Evolutionary conservation across 169 alveolate genomes (phyloP), one percentile per base, ranked within the genome.

Genomic region (Toxoplasma gondii): DNA sequence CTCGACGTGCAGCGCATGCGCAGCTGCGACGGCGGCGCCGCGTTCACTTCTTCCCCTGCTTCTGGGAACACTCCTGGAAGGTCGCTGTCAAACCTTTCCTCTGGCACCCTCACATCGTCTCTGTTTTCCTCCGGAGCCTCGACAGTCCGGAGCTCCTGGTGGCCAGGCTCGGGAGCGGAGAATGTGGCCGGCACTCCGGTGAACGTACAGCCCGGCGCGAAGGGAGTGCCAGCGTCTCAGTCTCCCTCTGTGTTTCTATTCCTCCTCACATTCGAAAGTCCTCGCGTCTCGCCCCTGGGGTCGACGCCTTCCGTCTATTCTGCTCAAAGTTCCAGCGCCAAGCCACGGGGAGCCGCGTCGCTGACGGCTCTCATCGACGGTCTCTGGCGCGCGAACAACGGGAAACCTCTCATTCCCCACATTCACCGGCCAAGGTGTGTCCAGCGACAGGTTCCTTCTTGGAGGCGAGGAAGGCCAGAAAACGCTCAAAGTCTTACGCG

Each of bases 351-450:
- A 10, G 67, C 34, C n/a, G 39, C 64, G 69, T 31, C 53, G 69
- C 90, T 82, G 67, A 64, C 64, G 34, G 90, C 90, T 31, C 41
- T 82, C 54, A 82, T 82, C 1, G 90, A 82, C 67, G 90, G 90
- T 38, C 67, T 82, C 19, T 82, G 90, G 90, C 53, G 90, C 34
- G 90, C 90, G 36, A 41, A 17, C 41, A 38, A 82, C 9, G 90
- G 90, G 69, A 82, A 82, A 41, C 90, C 90, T 17, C 90, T 82
- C 44, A 43, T 82, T 9, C 90, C 90, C 0, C 90, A 43, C 67
- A 82, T 82, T 10, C 90, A 82, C 67, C 90, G 90, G 24, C 90
- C 90, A 39, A 43, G 69, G 67, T 12, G 39, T 12, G 39, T 27
- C 1, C 74, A 64, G 74, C 24, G 74, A 31, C n/a, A 16, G 74